Conservation (phyloP, 2,329 filamentous ascomycete genomes). For the Plectosphaerella sp. region DNA sequence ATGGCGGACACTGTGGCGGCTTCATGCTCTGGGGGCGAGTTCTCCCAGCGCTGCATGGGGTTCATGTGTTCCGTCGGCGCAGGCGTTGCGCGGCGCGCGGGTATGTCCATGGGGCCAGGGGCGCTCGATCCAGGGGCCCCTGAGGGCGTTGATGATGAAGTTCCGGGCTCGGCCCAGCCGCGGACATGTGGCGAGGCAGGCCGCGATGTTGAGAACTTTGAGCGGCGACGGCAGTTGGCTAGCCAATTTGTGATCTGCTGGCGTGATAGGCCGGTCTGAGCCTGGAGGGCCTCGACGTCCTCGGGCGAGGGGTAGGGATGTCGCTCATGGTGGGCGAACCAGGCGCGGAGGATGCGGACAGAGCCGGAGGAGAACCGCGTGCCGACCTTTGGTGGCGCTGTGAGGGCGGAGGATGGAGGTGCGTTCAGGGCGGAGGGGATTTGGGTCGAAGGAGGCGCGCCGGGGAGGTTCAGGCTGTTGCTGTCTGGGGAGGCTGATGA, state of each 20-base stretch:
- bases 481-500: too few species aligned
- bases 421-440: too few species aligned
- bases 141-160: not conserved
- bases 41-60: constrained; percentile 24
- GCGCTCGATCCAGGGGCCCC: constrained; percentile 5
- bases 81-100: constrained; percentile 35
- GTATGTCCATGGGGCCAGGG: constrained; percentile 49
- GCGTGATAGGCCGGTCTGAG: constrained; percentile 54
- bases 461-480: too few species aligned
- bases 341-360: constrained; percentile 53
- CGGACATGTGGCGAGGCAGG: constrained; percentile 47
- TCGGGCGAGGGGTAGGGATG: constrained; percentile 64
- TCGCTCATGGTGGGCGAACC: constrained; percentile 56
- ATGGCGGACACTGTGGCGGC: constrained; percentile 22
- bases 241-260: constrained; percentile 69
- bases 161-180: constrained; percentile 16
- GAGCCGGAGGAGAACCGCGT: constrained; percentile 8
- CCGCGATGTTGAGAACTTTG: constrained; percentile 49
- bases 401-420: not conserved
- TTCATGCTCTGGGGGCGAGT: constrained; percentile 26
- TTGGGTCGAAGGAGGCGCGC: too few species aligned
- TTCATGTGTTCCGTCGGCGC: constrained; percentile 16
- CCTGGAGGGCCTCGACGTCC: constrained; percentile 56
- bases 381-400: not conserved
- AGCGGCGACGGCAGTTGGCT: constrained; percentile 61